A percentile compares a stretch with the other conserved stretches of the same genome.
Evolutionary conservation across 2,329 filamentous ascomycete species (phyloP).

Genomic region (Lasiodiplodia citricola): DNA sequence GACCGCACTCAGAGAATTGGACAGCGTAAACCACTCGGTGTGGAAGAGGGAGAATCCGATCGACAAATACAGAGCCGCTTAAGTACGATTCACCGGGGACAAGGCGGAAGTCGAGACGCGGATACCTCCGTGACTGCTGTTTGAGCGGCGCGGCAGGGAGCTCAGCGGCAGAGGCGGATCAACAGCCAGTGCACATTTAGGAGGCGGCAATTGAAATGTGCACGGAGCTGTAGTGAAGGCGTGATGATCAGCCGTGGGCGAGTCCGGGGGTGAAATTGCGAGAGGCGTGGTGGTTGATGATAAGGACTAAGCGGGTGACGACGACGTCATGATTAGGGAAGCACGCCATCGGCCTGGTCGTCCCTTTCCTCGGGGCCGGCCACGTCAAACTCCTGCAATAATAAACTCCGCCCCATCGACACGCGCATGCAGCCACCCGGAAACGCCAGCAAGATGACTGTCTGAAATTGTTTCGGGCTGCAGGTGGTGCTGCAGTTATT

Average conservation of each 20-base stretch:
- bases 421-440: not conserved
- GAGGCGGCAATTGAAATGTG: not conserved
- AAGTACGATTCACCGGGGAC: not conserved
- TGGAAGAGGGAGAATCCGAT: not conserved
- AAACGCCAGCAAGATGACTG: not conserved
- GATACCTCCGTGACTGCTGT: not conserved
- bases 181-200: not conserved
- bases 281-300: not conserved
- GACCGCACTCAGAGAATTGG: not conserved
- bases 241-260: not conserved
- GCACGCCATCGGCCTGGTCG: constrained; percentile 5
- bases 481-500: not conserved
- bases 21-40: too few relatives aligned
- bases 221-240: not conserved
- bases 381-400: not conserved
- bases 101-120: not conserved
- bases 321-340: constrained; percentile 3
- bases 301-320: not conserved
- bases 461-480: not conserved
- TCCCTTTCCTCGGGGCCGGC: not conserved
- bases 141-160: not conserved
- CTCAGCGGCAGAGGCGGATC: not conserved
- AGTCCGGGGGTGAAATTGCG: not conserved
- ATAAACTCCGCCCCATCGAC: not conserved
- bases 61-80: not conserved